phyloP scores from a whole-genome alignment of 1,284 basidiomycete genomes.

The Ustilago nuda region DNA sequence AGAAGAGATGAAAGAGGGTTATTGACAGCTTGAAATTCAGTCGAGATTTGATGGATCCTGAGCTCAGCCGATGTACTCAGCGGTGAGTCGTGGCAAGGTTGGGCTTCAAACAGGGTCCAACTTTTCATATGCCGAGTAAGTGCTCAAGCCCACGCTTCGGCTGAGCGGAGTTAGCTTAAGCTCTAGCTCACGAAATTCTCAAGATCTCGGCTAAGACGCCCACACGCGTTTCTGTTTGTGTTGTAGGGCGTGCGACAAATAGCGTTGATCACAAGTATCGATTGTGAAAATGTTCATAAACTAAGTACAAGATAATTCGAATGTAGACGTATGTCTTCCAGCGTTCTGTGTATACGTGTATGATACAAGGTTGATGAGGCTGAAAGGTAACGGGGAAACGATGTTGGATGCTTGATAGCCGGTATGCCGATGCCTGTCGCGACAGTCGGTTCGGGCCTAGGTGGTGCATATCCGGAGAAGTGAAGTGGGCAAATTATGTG shows the following conservation, averaged over 20 bases:
- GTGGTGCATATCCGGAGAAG: no score
- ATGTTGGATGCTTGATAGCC: no score
- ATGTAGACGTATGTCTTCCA: no score
- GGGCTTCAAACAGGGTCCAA: neutral
- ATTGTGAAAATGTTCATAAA: no score
- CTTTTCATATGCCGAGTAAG: slow-evolving; percentile 9
- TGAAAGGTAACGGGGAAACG: no score
- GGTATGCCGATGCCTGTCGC: no score
- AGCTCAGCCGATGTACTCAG: neutral
- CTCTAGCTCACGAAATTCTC: neutral
- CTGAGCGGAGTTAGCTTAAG: neutral
- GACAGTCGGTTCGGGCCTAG: no score
- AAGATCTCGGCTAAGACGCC: slow-evolving; percentile 2
- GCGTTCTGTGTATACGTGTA: no score
- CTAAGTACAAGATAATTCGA: no score
- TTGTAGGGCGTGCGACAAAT: neutral
- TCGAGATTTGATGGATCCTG: neutral
- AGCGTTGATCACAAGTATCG: no score
- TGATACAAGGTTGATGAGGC: no score
- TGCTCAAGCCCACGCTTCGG: slow-evolving; percentile 3
- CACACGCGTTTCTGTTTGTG: neutral
- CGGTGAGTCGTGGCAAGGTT: neutral
- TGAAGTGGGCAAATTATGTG: no score
- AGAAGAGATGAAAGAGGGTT: neutral
- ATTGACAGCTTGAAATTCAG: neutral